Conservation (phyloP, 225 moss, liverwort and hornwort species). For the Sphagnum contortum region DNA sequence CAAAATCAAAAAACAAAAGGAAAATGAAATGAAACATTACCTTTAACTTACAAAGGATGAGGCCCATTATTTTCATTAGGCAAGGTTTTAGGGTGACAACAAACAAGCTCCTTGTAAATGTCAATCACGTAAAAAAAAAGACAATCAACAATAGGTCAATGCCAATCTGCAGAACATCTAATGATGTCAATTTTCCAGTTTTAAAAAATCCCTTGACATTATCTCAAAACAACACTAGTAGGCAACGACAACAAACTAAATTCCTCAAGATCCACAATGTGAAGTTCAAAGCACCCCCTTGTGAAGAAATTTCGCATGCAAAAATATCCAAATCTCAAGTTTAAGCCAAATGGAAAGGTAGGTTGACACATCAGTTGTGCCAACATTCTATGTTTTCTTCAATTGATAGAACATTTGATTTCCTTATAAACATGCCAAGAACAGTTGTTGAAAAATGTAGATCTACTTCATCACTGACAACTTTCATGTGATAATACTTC, state of each 20-base stretch:
- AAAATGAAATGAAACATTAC: too few species aligned
- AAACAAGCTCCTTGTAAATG: neutral
- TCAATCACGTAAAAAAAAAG: neutral
- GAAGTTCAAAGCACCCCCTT: neutral
- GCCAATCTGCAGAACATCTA: neutral
- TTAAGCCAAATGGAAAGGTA: neutral
- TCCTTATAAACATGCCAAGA: neutral
- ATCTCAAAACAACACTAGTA: neutral
- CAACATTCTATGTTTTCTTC: neutral
- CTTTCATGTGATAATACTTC: neutral
- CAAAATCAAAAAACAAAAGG: too few species aligned
- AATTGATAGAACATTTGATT: neutral
- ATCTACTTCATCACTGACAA: neutral
- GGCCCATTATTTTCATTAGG: neutral
- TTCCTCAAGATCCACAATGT: neutral
- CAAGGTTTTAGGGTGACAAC: neutral
- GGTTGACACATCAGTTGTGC: neutral
- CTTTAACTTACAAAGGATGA: neutral
- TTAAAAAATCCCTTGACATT: neutral
- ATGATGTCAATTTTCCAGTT: neutral
- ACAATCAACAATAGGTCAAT: neutral
- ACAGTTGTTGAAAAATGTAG: neutral
- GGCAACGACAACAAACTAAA: neutral
- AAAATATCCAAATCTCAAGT: neutral
- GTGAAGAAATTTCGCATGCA: neutral